Evolutionary conservation across 1,139 yeast species (phyloP).

Genomic region (Kodamaea anthophila): DNA sequence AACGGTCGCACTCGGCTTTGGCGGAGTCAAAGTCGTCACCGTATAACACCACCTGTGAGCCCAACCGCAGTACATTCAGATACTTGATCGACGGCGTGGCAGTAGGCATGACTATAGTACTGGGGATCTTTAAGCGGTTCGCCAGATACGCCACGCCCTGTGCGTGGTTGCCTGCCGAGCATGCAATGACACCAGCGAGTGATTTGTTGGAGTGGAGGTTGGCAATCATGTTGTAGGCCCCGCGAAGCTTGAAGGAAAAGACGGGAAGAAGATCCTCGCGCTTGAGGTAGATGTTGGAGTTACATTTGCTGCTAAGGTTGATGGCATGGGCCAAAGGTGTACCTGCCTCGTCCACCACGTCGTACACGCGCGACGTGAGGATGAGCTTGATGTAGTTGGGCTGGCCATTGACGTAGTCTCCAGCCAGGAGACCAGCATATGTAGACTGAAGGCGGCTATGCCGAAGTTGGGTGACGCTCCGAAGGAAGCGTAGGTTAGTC

Average conservation of each 20-base stretch:
- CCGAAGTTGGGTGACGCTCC: too few relatives aligned
- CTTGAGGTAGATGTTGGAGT: conserved; percentile 69
- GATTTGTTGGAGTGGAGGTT: conserved; percentile 59
- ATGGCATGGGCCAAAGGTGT: conserved; percentile 79
- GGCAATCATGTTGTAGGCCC: conserved; percentile 96
- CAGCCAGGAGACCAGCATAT: conserved; percentile 44
- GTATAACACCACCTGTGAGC: conserved; percentile 85
- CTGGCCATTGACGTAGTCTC: conserved; percentile 56
- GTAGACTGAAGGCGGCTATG: too few relatives aligned
- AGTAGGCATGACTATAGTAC: conserved; percentile 97
- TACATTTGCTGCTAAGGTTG: conserved; percentile 65
- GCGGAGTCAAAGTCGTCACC: conserved; percentile 96
- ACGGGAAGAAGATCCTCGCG: conserved; percentile 94
- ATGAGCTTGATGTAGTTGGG: conserved; percentile 94
- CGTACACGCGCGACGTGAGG: conserved; percentile 88
- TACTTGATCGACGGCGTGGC: conserved; percentile 94
- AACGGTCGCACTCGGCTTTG: conserved; percentile 75
- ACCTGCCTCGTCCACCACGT: conserved; percentile 72
- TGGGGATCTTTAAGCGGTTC: conserved; percentile 73
- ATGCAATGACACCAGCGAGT: conserved; percentile 88
- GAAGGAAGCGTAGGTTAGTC: too few relatives aligned
- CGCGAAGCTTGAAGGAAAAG: conserved; percentile 91
- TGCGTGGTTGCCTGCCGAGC: conserved; percentile 98
- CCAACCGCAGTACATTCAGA: conserved; percentile 83
- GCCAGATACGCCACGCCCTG: conserved; percentile 98